A percentile compares a stretch with the other conserved stretches of the same genome.
phyloP scores from a whole-genome alignment of 345 rosid genomes.

The Sonneratia caseolaris region DNA sequence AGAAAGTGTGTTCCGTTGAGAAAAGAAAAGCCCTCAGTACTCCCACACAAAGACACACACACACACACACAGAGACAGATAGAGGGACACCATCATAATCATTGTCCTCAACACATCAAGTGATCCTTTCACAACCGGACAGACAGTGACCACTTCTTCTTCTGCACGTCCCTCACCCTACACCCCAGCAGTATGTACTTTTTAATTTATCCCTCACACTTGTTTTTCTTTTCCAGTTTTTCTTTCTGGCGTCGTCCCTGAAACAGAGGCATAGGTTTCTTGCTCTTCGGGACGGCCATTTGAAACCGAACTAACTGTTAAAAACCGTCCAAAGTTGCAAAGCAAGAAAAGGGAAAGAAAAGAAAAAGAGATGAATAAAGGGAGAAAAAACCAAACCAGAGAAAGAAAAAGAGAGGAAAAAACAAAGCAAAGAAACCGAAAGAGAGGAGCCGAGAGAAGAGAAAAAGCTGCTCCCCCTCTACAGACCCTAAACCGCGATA shows the following conservation, averaged over 20 bases:
- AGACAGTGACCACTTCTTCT: constrained; percentile 2
- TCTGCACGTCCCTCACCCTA: background rate
- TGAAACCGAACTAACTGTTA: constrained; percentile 43
- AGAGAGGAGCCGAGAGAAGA: background rate
- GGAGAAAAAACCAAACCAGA: constrained; percentile 15
- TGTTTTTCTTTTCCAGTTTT: background rate
- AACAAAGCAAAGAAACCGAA: background rate
- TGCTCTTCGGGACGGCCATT: constrained; percentile 5
- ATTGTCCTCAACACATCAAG: background rate
- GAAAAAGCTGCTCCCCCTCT: constrained; percentile 39
- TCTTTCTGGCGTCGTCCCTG: background rate
- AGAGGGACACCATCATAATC: too few species aligned
- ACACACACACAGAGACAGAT: background rate
- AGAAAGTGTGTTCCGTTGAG: background rate
- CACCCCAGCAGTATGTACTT: background rate
- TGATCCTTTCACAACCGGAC: constrained; percentile 3
- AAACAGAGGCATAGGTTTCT: constrained; percentile 7
- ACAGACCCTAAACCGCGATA: background rate
- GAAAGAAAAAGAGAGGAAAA: constrained; percentile 1
- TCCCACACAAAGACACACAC: too few species aligned
- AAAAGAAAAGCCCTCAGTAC: background rate
- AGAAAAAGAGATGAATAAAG: background rate
- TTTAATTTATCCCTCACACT: background rate
- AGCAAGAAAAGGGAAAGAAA: constrained; percentile 12
- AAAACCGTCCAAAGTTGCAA: constrained; percentile 38